Evolutionary conservation across 1,139 yeast species (phyloP), one percentile per base, ranked within the genome.

Genomic region (Sugiyamaella sp.): DNA sequence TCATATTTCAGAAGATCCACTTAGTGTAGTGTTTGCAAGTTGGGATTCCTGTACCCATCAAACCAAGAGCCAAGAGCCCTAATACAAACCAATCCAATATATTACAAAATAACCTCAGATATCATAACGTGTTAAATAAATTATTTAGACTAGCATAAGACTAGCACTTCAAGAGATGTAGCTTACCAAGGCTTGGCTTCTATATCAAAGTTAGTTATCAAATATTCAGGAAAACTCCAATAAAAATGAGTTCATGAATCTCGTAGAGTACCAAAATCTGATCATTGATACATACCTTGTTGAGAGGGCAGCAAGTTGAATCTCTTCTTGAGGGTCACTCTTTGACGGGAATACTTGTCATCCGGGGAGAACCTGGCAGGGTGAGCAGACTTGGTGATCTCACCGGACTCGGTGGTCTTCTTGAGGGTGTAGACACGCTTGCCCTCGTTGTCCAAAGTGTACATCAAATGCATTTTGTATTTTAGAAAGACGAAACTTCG

Each of bases 311-410:
- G 80, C 73, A 95, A 73, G 64, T 86, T 86, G 73, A 78, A 91
- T 79, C 99, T 86, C 81, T 89, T 93, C 85, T 95, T 95, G 71
- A 95, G 81, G 52, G 98, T 93, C 52, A 93, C 97, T 81, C 99
- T 88, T 77, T 95, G 98, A 80, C 97, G 87, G 55, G 99, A 93
- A 80, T 89, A 93, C 77, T 93, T 93, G 81, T 93, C 99, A 72
- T 93, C 99, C 65, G 99, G 99, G 47, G 99, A 93, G 74, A 93
- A 93, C 75, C 99, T 85, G 54, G 99, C 99, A 60, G 99, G 99
- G 74, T 95, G 99, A 32, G 99, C 99, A 62, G 97, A 88, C 78
- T 90, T 89, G 72, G 99, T 95, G 79, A 93, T 90, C 74, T 90
- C 96, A 60, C 98, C 98, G 9, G 78, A 75, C 59, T 80, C 90